phyloP scores from a whole-genome alignment of 2,329 filamentous ascomycete genomes.

The Diatrype stigma region DNA sequence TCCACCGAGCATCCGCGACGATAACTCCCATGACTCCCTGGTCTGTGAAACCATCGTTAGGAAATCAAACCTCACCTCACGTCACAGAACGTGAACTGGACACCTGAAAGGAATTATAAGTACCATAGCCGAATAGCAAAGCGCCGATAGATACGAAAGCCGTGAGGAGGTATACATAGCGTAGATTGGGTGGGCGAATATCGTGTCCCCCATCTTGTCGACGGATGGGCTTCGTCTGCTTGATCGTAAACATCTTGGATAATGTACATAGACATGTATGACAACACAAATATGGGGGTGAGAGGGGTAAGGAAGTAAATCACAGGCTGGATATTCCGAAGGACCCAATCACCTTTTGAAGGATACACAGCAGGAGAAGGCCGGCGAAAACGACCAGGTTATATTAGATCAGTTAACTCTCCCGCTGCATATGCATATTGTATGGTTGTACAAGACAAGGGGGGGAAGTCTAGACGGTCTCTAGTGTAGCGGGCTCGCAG shows the following conservation, averaged over 20 bases:
- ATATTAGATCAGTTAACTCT: background rate
- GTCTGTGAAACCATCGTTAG: slow-evolving; percentile 1
- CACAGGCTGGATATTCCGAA: background rate
- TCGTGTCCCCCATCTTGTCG: slow-evolving; percentile 1
- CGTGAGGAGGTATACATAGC: slow-evolving; percentile 13
- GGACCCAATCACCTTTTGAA: background rate
- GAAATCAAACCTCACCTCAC: too few relatives aligned
- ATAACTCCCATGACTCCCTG: slow-evolving; percentile 16
- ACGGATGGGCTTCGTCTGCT: slow-evolving; percentile 8
- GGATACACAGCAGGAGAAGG: background rate
- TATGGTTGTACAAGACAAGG: background rate
- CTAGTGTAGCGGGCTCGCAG: background rate
- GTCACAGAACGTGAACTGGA: background rate
- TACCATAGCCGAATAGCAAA: slow-evolving; percentile 14
- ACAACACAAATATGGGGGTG: too few relatives aligned
- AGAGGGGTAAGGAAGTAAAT: background rate
- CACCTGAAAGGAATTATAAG: background rate
- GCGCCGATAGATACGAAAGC: slow-evolving; percentile 15
- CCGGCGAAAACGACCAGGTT: background rate
- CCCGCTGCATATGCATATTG: too few relatives aligned
- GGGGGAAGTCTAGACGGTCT: background rate
- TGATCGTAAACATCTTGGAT: slow-evolving; percentile 8
- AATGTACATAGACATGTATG: too few relatives aligned
- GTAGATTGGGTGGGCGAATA: slow-evolving; percentile 8
- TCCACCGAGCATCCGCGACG: slow-evolving; percentile 13